Evolutionary conservation across 768 basidiomycete genomes (phyloP).

Genomic region (Butyriboletus loyo): DNA sequence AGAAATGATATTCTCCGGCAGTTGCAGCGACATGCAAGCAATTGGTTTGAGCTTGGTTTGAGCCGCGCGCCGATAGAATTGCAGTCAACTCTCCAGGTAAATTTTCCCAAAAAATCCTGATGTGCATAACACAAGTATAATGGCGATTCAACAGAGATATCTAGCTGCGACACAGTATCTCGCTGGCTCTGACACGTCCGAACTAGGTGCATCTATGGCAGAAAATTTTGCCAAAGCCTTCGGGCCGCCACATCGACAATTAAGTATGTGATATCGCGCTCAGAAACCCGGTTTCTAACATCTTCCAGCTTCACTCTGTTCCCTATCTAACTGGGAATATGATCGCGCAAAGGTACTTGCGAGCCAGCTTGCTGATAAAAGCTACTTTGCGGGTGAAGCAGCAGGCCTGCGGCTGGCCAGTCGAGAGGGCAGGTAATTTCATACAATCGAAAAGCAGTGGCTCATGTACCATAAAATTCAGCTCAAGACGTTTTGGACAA

Average conservation of each 20-base stretch:
- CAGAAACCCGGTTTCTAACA: background rate
- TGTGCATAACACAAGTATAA: background rate
- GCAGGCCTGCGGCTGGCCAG: conserved; percentile 75
- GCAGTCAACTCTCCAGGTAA: conserved; percentile 86
- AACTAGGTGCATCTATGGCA: conserved; percentile 89
- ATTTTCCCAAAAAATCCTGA: conserved; percentile 10
- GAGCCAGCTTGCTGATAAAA: conserved; percentile 85
- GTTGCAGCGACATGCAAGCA: conserved; percentile 67
- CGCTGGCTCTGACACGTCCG: conserved; percentile 70
- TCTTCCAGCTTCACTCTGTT: conserved; percentile 49
- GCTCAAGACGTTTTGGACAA: conserved; percentile 60
- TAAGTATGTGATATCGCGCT: conserved; percentile 48
- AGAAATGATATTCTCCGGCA: conserved; percentile 82
- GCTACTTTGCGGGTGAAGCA: conserved; percentile 86
- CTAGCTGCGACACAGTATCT: conserved; percentile 70
- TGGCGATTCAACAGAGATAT: conserved; percentile 65
- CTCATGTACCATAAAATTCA: conserved; percentile 24
- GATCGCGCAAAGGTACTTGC: conserved; percentile 81
- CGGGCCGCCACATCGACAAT: conserved; percentile 70
- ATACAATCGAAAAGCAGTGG: background rate
- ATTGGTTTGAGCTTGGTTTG: conserved; percentile 86
- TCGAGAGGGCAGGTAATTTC: conserved; percentile 48
- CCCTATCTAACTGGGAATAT: conserved; percentile 60
- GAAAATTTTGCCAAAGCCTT: conserved; percentile 81
- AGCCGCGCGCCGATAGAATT: conserved; percentile 89